A percentile compares a stretch with the other conserved stretches of the same genome.
Evolutionary conservation across 108 stramenopile genomes (phyloP).

Genomic region (Halocafeteria seosinensis): DNA sequence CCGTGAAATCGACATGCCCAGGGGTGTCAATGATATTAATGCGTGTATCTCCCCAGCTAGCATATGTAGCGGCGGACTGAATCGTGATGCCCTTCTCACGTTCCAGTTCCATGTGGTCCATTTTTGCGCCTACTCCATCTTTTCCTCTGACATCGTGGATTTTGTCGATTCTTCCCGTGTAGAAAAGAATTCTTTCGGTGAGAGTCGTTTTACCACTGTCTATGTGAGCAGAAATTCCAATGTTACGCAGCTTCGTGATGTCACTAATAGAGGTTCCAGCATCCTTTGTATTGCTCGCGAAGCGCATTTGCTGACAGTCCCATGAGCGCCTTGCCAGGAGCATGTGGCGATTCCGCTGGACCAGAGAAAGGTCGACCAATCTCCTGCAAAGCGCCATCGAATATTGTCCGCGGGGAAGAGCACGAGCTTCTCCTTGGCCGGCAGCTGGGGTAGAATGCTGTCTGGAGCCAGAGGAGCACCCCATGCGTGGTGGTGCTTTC

Average conservation of each 20-base stretch:
- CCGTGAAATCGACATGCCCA: slow-evolving; percentile 59
- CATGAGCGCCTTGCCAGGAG: no score
- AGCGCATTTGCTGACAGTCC: no score
- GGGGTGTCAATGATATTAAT: slow-evolving; percentile 99
- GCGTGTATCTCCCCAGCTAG: slow-evolving; percentile 74
- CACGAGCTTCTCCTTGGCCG: no score
- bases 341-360: no score
- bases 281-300: no score
- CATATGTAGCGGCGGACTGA: slow-evolving; percentile 95
- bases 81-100: slow-evolving; percentile 97
- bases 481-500: no score
- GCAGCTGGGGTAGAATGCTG: no score
- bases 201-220: slow-evolving; percentile 96
- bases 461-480: no score
- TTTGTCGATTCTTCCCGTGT: slow-evolving; percentile 84
- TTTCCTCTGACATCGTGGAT: slow-evolving; percentile 96
- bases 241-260: slow-evolving; percentile 62
- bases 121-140: slow-evolving; percentile 93
- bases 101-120: slow-evolving; percentile 98
- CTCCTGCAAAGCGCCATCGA: no score
- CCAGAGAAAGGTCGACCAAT: no score
- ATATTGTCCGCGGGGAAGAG: no score
- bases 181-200: slow-evolving; percentile 95
- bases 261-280: no score
- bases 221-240: slow-evolving; percentile 97